Base-by-base conservation (phyloP, 805 yeast genomes). In the Metschnikowia corniflorae region DNA sequence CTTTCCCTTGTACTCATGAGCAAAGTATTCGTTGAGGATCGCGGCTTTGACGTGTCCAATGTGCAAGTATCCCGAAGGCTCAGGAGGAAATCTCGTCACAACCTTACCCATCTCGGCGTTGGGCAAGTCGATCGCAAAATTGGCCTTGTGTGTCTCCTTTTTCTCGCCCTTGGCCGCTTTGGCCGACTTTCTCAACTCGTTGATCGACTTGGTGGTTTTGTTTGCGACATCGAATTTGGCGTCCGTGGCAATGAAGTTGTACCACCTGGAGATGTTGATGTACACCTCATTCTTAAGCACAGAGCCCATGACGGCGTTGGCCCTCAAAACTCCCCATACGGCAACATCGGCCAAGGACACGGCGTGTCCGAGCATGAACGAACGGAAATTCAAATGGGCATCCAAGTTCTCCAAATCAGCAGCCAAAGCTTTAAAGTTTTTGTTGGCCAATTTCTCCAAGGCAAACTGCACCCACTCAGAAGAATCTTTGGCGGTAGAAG, bases 21-120 rank as follows among this genome's bases (percentile, higher is more conserved):
- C 98, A 70, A 93, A 91, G 70, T 89, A 91, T 67, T 93, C 93
- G 71, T 93, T 93, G 60, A 93, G 76, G 41, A 93, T 74, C 37
- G 99, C 99, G 44, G 98, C 98, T 68, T 93, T 93, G 43, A 96
- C 98, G 61, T 93, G 99, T 51, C 99, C 99, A 67, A 93, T 93
- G 68, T 93, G 99, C 66, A 93, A 76, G 66, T 89, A 93, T 69
- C 99, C 99, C 68, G 95, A 86, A 43, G 99, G 99, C 71, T 93
- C 99, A 48, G 99, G 99, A 35, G 96, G 98, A 80, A 93, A 93
- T 70, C 99, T 84, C 37, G 98, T 94, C 37, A 94, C 97, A 40
- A 93, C 99, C 65, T 89, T 71, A 48, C 99, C 99, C 40, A 83
- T 80, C 55, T 76, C 80, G 41, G 99, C 99, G 60, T 80, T 94